These are phyloP conservation scores for Lachnellula suecica DNA, from an alignment of 2,329 filamentous ascomycete species.

Conservation along the genomic window DNA sequence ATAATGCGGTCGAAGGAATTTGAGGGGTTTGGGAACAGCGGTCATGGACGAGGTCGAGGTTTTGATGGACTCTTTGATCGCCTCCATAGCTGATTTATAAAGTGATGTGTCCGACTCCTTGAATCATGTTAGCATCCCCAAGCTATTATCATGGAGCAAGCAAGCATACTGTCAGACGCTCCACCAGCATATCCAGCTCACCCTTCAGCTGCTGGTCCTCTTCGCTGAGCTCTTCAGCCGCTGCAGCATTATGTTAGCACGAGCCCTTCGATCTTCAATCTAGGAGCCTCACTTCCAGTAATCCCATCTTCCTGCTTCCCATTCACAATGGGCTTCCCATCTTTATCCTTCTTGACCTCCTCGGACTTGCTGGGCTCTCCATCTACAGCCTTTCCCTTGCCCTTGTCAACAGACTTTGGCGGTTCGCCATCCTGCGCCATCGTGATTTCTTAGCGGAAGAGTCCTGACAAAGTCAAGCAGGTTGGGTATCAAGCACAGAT, in stretches of 20 bases:
- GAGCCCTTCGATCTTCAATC: slow-evolving; percentile 11
- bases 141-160: not conserved
- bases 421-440: slow-evolving; percentile 96
- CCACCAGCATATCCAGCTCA: slow-evolving; percentile 96
- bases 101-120: slow-evolving; percentile 84
- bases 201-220: slow-evolving; percentile 98
- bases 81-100: slow-evolving; percentile 89
- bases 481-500: not conserved
- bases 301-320: slow-evolving; percentile 72
- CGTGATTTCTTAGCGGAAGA: slow-evolving; percentile 36
- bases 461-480: slow-evolving; percentile 6
- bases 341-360: slow-evolving; percentile 61
- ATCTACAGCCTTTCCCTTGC: slow-evolving; percentile 88
- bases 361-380: slow-evolving; percentile 58
- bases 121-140: slow-evolving; percentile 11
- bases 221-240: slow-evolving; percentile 86
- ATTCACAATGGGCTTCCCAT: slow-evolving; percentile 69
- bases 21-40: slow-evolving; percentile 95
- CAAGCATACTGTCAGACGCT: slow-evolving; percentile 76
- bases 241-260: slow-evolving; percentile 37
- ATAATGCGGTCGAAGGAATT: slow-evolving; percentile 97
- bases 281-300: slow-evolving; percentile 36
- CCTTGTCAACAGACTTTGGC: slow-evolving; percentile 84
- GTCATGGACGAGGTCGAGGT: slow-evolving; percentile 99
- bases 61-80: slow-evolving; percentile 98